phyloP scores from a whole-genome alignment of 257 asterid species.

The Verbascum thapsus region DNA sequence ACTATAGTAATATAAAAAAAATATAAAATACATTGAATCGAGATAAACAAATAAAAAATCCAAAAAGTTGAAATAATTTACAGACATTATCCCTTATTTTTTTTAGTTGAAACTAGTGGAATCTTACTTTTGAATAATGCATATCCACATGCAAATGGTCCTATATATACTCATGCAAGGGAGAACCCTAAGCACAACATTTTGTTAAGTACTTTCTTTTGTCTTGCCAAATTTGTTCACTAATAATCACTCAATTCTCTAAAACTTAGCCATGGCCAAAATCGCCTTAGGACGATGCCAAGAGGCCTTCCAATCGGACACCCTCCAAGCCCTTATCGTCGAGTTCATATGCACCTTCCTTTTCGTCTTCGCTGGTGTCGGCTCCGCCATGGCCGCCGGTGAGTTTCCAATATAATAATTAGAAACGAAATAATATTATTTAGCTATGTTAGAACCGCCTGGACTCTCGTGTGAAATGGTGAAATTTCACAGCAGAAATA shows the following conservation, averaged over 20 bases:
- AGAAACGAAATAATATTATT: too few species aligned
- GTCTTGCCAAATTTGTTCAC: too few species aligned
- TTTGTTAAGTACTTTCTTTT: too few species aligned
- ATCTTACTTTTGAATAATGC: not conserved
- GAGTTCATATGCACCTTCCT: slow-evolving; percentile 85
- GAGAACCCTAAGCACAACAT: not conserved
- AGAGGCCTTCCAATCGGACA: slow-evolving; percentile 69
- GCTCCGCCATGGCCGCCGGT: slow-evolving; percentile 93
- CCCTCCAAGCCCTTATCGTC: slow-evolving; percentile 79
- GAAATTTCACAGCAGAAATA: too few species aligned
- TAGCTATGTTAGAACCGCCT: too few species aligned
- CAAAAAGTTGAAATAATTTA: too few species aligned
- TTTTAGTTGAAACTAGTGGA: not conserved
- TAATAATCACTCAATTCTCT: not conserved
- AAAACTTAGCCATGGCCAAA: slow-evolving; percentile 50
- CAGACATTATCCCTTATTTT: not conserved
- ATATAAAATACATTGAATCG: too few species aligned
- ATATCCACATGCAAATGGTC: slow-evolving; percentile 12
- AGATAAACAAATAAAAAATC: too few species aligned
- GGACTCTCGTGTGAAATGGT: too few species aligned
- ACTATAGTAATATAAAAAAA: too few species aligned
- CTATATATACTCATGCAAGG: slow-evolving; percentile 30
- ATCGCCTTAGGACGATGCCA: slow-evolving; percentile 65
- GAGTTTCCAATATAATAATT: not conserved
- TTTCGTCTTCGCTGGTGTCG: slow-evolving; percentile 83